Base-by-base conservation (phyloP, 2,329 filamentous ascomycete species). In the Teratosphaeria pseudoeucalypti region DNA sequence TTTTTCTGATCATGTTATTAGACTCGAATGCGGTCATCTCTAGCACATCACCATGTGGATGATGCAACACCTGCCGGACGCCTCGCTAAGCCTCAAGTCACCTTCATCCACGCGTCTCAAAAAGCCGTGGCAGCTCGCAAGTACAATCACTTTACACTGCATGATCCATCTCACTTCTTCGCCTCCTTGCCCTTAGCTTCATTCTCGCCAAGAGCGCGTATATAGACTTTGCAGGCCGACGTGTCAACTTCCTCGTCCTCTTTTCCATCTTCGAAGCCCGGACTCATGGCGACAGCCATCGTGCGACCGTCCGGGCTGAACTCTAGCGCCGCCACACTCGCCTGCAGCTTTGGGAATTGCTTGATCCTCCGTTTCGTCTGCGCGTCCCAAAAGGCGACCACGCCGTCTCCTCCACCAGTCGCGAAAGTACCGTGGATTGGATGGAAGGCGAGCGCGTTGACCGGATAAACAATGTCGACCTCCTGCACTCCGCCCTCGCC, bases 351-450 rank as follows among this genome's bases (percentile, higher is more conserved):
- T 68, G 91, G 89, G 73, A 96, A 96, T 72, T 95, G 89, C 71
- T 90, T 84, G 73, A 96, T 89, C 72, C 92, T 84, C 68, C 91
- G 82, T 83, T 96, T 96, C 59, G 89, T 89, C 67, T 91, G 86
- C 10, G 89, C 91, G 72, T 96, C 92, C 92, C 92, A 96, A 52
- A 96, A 77, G 5, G 90, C 89, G n/a, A 96, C 90, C 9, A 92
- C 89, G 39, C 90, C 90, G 71, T 96, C 92, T 34, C 91, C 92
- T 53, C 92, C 92, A 32, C 90, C 92, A 12, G 87, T 90, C 0
- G 91, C 92, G 73, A 96, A 96, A 0, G 90, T 95, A 62, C 90
- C 90, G 64, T 85, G 79, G 1, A 87, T 76, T 0, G 90, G 90
- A 73, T 96, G 91, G 77, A 95, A 96, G 0, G 89, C 85, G 7